Conservation (phyloP, 108 stramenopile species). For the Fistulifera pelliculosa region DNA sequence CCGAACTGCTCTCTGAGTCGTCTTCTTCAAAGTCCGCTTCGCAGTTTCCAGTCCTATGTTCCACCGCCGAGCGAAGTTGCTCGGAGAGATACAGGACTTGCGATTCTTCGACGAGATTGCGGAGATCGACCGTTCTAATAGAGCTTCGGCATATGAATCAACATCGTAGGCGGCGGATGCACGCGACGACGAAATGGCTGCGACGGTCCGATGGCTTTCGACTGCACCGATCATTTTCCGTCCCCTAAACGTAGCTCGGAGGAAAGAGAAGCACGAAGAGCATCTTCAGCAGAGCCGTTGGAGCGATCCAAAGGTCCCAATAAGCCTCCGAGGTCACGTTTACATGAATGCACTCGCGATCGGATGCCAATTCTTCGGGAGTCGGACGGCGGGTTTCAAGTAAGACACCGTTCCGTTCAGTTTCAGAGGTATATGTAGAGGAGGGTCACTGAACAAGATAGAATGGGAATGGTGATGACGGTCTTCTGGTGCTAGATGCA, state of each 20-base stretch:
- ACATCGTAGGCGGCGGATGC: too few species aligned
- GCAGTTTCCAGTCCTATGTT: conserved; percentile 16
- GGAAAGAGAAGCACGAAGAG: too few species aligned
- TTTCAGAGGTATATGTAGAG: conserved; percentile 4
- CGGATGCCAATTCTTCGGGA: not conserved
- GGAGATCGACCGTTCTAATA: not conserved
- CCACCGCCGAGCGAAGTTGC: conserved; percentile 10
- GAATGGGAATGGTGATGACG: too few species aligned
- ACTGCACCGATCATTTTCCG: too few species aligned
- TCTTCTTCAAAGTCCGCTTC: conserved; percentile 8
- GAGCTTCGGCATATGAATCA: not conserved
- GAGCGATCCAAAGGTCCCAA: not conserved
- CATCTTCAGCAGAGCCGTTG: too few species aligned
- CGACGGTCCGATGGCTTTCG: too few species aligned
- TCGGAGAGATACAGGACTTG: not conserved
- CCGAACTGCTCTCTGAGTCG: conserved; percentile 22
- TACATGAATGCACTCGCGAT: not conserved
- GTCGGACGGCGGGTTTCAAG: not conserved
- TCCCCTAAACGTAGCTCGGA: too few species aligned
- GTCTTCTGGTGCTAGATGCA: not conserved
- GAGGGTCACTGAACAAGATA: not conserved
- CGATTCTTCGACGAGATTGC: not conserved
- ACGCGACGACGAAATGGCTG: too few species aligned
- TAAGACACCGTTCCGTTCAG: not conserved
- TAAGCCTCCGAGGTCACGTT: conserved; percentile 1